A percentile compares a stretch with the other conserved stretches of the same genome.
phyloP scores from a whole-genome alignment of 2,329 filamentous ascomycete species.

The Aureobasidium vineae region DNA sequence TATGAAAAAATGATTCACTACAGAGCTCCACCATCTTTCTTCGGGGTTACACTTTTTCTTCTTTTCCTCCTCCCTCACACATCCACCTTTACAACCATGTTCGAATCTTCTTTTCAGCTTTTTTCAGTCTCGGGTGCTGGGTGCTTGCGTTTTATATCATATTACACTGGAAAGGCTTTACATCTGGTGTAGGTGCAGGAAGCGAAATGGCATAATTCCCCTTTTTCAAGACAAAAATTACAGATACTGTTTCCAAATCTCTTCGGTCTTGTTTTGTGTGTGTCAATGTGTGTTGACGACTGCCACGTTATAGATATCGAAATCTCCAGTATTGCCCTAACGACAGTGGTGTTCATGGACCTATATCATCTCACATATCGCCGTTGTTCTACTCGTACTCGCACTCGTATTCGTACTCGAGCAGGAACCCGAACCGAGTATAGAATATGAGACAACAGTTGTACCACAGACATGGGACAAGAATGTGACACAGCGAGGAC shows the following conservation, averaged over 20 bases:
- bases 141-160: conserved; percentile 23
- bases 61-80: background rate
- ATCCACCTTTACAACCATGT: background rate
- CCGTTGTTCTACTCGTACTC: background rate
- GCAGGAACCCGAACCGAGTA: background rate
- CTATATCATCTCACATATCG: background rate
- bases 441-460: background rate
- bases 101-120: background rate
- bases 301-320: no score
- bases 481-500: background rate
- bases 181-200: conserved; percentile 26
- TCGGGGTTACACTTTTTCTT: conserved; percentile 17
- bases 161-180: conserved; percentile 25
- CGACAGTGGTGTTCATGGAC: no score
- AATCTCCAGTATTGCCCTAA: background rate
- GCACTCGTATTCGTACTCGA: background rate
- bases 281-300: background rate
- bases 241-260: conserved; percentile 4
- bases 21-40: conserved; percentile 11
- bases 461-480: background rate
- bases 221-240: conserved; percentile 9
- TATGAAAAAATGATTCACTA: conserved; percentile 26
- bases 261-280: background rate
- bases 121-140: conserved; percentile 17
- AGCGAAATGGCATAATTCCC: conserved; percentile 26